These are phyloP conservation scores for Stephania yunnanensis DNA, from an alignment of 164 flowering plant species.

Conservation along the genomic window DNA sequence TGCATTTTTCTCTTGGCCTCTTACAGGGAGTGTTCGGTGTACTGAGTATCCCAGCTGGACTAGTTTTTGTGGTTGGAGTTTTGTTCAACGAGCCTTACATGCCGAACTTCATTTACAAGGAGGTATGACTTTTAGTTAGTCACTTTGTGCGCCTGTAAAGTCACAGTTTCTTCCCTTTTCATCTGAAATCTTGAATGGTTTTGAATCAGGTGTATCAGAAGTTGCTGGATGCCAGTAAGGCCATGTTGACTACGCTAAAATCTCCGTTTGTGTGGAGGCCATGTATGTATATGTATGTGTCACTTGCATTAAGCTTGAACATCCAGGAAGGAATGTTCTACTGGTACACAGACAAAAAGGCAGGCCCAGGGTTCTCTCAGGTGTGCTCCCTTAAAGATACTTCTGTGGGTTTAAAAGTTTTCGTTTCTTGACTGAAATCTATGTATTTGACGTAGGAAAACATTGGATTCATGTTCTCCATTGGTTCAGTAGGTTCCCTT, in stretches of 20 bases:
- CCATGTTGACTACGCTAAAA: slow-evolving; percentile 80
- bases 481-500: slow-evolving; percentile 81
- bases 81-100: slow-evolving; percentile 51
- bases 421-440: background rate
- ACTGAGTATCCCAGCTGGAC: slow-evolving; percentile 60
- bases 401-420: background rate
- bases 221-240: slow-evolving; percentile 54
- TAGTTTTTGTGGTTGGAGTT: slow-evolving; percentile 57
- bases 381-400: slow-evolving; percentile 27
- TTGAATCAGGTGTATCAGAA: slow-evolving; percentile 54
- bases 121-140: slow-evolving; percentile 34
- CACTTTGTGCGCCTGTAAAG: background rate
- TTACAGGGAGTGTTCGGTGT: slow-evolving; percentile 80
- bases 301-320: slow-evolving; percentile 62
- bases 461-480: slow-evolving; percentile 64
- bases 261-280: slow-evolving; percentile 86
- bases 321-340: slow-evolving; percentile 89
- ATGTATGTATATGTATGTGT: slow-evolving; percentile 82
- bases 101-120: slow-evolving; percentile 49
- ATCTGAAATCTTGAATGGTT: background rate
- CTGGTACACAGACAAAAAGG: slow-evolving; percentile 78
- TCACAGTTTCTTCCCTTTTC: background rate
- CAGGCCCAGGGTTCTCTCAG: slow-evolving; percentile 88
- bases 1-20: slow-evolving; percentile 6
- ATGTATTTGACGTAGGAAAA: slow-evolving; percentile 44